Percentiles rank a stretch among this genome's conserved stretches.
phyloP scores from a whole-genome alignment of 257 asterid species.

The Salvia rosmarinus region DNA sequence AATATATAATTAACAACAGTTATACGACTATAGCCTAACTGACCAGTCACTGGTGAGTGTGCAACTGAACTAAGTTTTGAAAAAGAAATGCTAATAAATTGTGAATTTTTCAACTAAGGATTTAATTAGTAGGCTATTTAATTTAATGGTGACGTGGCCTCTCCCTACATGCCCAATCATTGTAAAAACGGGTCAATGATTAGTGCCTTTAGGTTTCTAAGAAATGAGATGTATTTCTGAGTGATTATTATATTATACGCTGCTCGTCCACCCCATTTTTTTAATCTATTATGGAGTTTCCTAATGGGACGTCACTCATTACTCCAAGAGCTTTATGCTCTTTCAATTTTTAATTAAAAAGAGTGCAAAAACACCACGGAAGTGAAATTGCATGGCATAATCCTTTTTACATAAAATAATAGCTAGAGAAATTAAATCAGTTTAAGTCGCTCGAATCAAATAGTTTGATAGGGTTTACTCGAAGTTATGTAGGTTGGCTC shows the following conservation, averaged over 20 bases:
- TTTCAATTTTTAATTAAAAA: neutral
- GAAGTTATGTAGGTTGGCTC: no score
- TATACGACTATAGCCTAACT: conserved; percentile 14
- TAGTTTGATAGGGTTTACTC: no score
- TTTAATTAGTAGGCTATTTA: conserved; percentile 14
- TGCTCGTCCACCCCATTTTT: conserved; percentile 27
- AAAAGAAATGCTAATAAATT: conserved; percentile 22
- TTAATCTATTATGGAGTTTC: conserved; percentile 19
- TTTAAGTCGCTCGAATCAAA: no score
- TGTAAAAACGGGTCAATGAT: conserved; percentile 41
- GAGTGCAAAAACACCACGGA: no score
- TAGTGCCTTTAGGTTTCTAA: conserved; percentile 27
- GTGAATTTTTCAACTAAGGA: conserved; percentile 21
- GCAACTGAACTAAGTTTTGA: conserved; percentile 25
- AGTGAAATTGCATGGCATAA: no score
- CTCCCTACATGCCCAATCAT: conserved; percentile 49
- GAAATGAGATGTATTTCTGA: conserved; percentile 14
- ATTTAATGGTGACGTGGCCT: conserved; percentile 40
- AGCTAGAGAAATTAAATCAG: no score
- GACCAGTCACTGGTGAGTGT: conserved; percentile 36
- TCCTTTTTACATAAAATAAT: no score
- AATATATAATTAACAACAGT: neutral
- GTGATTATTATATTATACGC: conserved; percentile 28
- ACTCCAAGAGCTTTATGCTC: conserved; percentile 2
- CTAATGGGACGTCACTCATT: conserved; percentile 31